Conservation (phyloP, 495 filamentous ascomycete genomes). For the Hypoxylon lienhwacheense region DNA sequence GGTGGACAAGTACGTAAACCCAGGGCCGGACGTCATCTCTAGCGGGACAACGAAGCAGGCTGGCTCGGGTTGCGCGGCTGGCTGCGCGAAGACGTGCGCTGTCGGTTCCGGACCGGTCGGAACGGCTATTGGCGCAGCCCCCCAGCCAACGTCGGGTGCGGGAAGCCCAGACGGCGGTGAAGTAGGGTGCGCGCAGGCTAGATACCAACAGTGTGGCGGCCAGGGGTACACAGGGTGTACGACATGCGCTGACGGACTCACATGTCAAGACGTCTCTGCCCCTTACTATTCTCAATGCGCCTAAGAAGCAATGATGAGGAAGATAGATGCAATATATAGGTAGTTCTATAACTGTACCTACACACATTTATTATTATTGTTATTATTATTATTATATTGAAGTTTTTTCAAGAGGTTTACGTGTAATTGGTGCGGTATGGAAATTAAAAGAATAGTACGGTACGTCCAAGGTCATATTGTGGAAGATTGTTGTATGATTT, state of each 20-base stretch:
- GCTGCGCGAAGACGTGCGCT: slow-evolving; percentile 37
- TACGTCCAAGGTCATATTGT: no score
- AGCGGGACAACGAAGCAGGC: slow-evolving; percentile 35
- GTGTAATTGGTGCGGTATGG: no score
- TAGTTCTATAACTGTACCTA: not conserved
- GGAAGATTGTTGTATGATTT: no score
- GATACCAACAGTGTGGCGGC: slow-evolving; percentile 52
- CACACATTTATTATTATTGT: not conserved
- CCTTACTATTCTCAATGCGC: slow-evolving; percentile 50
- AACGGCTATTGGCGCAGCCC: slow-evolving; percentile 30
- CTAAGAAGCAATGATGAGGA: slow-evolving; percentile 38
- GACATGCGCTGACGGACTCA: slow-evolving; percentile 40
- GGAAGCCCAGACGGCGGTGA: slow-evolving; percentile 6
- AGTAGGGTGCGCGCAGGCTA: slow-evolving; percentile 33
- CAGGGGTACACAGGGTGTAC: slow-evolving; percentile 49
- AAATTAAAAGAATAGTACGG: no score
- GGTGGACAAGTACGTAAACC: slow-evolving; percentile 32
- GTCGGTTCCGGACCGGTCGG: slow-evolving; percentile 34
- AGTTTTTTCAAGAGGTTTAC: no score
- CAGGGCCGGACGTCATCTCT: slow-evolving; percentile 34
- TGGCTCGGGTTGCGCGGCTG: slow-evolving; percentile 32
- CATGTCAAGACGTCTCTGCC: slow-evolving; percentile 34
- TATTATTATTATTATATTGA: no score
- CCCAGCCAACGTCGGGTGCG: slow-evolving; percentile 20
- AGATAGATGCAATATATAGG: not conserved